Evolutionary conservation across 768 basidiomycete genomes (phyloP).

Genomic region (Tricholoma sp.): DNA sequence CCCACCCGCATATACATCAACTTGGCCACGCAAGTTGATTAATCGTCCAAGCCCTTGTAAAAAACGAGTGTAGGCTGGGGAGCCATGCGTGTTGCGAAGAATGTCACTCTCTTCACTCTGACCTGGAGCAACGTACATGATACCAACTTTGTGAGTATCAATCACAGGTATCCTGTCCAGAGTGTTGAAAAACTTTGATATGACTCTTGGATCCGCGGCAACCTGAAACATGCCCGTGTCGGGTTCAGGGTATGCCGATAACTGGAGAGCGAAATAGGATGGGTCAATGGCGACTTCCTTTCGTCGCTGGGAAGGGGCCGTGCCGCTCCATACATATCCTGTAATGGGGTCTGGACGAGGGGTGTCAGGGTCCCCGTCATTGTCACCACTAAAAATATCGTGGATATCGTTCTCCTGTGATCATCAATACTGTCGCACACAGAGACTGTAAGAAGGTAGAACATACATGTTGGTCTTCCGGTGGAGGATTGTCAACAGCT

Average conservation of each 20-base stretch:
- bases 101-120: slow-evolving; percentile 85
- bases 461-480: slow-evolving; percentile 13
- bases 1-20: slow-evolving; percentile 90
- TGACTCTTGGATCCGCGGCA: slow-evolving; percentile 46
- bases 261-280: slow-evolving; percentile 77
- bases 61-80: slow-evolving; percentile 92
- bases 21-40: slow-evolving; percentile 83
- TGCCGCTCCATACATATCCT: slow-evolving; percentile 84
- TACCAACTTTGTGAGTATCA: slow-evolving; percentile 94
- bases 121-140: slow-evolving; percentile 92
- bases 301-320: slow-evolving; percentile 82
- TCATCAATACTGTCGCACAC: background rate
- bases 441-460: background rate
- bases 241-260: slow-evolving; percentile 61
- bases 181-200: slow-evolving; percentile 54
- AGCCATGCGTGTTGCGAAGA: slow-evolving; percentile 85
- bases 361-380: slow-evolving; percentile 19
- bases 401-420: slow-evolving; percentile 22
- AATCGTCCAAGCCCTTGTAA: slow-evolving; percentile 84
- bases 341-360: slow-evolving; percentile 66
- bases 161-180: slow-evolving; percentile 90
- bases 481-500: slow-evolving; percentile 13
- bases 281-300: slow-evolving; percentile 86
- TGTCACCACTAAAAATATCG: slow-evolving; percentile 16
- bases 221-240: slow-evolving; percentile 37